These are phyloP conservation scores for Capronia coronata DNA, from an alignment of 2,329 filamentous ascomycete species.

Conservation along the genomic window DNA sequence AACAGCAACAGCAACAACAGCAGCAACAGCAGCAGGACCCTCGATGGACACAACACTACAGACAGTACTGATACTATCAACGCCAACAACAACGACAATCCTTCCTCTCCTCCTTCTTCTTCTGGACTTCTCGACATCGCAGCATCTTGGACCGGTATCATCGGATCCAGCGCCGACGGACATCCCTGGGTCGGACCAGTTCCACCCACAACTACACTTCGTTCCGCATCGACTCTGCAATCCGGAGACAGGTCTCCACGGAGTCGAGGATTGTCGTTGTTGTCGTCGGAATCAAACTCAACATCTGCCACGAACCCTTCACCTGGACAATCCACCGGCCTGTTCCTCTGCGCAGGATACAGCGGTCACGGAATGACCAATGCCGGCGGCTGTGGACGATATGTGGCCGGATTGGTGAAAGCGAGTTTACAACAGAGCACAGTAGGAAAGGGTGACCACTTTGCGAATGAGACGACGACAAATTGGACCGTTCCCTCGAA, in stretches of 20 bases:
- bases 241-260: too few species aligned
- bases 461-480: too few species aligned
- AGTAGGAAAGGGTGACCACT: too few species aligned
- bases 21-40: too few species aligned
- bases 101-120: background rate
- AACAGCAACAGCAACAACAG: too few species aligned
- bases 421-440: too few species aligned
- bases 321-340: slow-evolving; percentile 27
- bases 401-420: slow-evolving; percentile 19
- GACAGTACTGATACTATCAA: too few species aligned
- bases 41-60: too few species aligned
- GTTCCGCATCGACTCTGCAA: too few species aligned
- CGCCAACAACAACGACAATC: slow-evolving; percentile 14
- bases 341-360: slow-evolving; percentile 56
- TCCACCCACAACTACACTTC: too few species aligned
- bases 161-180: slow-evolving; percentile 47
- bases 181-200: slow-evolving; percentile 49
- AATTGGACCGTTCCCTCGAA: too few species aligned
- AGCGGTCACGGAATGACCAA: slow-evolving; percentile 62
- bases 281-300: background rate
- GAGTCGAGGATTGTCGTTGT: background rate
- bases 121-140: slow-evolving; percentile 13
- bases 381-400: slow-evolving; percentile 23
- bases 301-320: background rate
- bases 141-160: slow-evolving; percentile 44